phyloP scores from a whole-genome alignment of 345 rosid genomes.

The Populus ilicifolia region DNA sequence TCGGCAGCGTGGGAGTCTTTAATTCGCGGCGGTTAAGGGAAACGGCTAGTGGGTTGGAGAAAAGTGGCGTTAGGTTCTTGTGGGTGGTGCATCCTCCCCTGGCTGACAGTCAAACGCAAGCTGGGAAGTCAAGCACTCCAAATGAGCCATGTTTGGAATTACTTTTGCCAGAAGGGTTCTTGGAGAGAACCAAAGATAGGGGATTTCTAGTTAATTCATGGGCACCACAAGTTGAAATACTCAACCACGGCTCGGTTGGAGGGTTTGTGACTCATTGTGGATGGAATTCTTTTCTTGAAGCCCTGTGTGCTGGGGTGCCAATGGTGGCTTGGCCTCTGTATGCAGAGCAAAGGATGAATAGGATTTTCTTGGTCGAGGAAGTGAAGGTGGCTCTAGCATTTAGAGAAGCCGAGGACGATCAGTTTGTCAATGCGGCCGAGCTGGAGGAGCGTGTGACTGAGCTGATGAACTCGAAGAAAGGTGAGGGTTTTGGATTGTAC shows the following conservation, averaged over 20 bases:
- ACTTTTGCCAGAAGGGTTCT: constrained; percentile 39
- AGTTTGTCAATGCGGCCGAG: constrained; percentile 27
- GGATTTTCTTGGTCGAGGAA: constrained; percentile 29
- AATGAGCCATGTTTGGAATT: not conserved
- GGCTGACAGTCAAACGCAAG: not conserved
- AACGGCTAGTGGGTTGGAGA: constrained; percentile 41
- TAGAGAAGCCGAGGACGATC: constrained; percentile 7
- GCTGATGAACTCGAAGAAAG: constrained; percentile 29
- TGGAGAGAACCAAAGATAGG: constrained; percentile 27
- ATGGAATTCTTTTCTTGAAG: constrained; percentile 41
- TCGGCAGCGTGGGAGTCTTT: constrained; percentile 40
- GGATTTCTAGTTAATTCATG: constrained; percentile 28
- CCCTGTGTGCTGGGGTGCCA: constrained; percentile 37
- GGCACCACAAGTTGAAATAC: constrained; percentile 29
- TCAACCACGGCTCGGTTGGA: constrained; percentile 29
- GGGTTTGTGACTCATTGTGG: constrained; percentile 40
- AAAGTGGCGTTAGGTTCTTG: constrained; percentile 33
- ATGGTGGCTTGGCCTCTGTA: constrained; percentile 50
- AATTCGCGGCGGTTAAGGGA: constrained; percentile 32
- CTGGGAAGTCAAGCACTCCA: not conserved
- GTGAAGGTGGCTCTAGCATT: constrained; percentile 23
- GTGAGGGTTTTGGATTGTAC: too few species aligned
- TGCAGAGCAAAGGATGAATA: constrained; percentile 35
- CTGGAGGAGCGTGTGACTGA: constrained; percentile 30
- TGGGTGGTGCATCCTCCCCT: constrained; percentile 46